phyloP scores from a whole-genome alignment of 2,329 filamentous ascomycete species.

The Pezicula carpinea region DNA sequence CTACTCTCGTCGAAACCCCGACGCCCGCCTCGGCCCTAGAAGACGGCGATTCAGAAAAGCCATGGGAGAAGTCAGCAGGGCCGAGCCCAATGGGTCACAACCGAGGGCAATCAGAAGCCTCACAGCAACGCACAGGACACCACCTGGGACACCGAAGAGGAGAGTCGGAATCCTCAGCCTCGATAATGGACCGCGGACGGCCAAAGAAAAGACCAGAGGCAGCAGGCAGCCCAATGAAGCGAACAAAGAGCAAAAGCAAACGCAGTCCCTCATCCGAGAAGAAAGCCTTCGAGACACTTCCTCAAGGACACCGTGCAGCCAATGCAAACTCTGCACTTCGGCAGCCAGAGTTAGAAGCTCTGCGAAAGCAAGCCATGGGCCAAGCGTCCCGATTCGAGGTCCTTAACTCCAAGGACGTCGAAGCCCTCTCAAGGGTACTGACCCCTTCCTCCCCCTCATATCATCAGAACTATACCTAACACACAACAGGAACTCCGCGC shows the following conservation, averaged over 20 bases:
- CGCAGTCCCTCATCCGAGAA: slow-evolving; percentile 35
- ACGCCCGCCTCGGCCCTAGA: slow-evolving; percentile 16
- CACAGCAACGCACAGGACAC: slow-evolving; percentile 14
- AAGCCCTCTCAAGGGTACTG: slow-evolving; percentile 57
- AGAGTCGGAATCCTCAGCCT: slow-evolving; percentile 51
- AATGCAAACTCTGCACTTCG: slow-evolving; percentile 47
- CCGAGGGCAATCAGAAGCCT: slow-evolving; percentile 19
- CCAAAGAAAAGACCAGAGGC: slow-evolving; percentile 36
- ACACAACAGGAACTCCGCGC: slow-evolving; percentile 59
- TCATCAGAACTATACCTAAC: slow-evolving; percentile 2
- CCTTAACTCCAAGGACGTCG: slow-evolving; percentile 57
- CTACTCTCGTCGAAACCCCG: slow-evolving; percentile 7
- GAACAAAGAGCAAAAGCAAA: slow-evolving; percentile 19
- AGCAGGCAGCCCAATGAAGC: slow-evolving; percentile 24
- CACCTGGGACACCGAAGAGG: slow-evolving; percentile 42
- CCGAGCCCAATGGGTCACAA: slow-evolving; percentile 12
- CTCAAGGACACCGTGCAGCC: slow-evolving; percentile 49
- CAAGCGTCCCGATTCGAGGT: slow-evolving; percentile 62
- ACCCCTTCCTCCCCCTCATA: neutral
- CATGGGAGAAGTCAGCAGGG: slow-evolving; percentile 7
- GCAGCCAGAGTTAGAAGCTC: slow-evolving; percentile 41
- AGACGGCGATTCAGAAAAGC: slow-evolving; percentile 19
- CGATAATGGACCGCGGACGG: slow-evolving; percentile 58
- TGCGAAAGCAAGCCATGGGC: slow-evolving; percentile 57
- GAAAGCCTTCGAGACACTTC: slow-evolving; percentile 56